Evolutionary conservation across 305 asterid genomes (phyloP), one percentile per base, ranked within the genome.

Genomic region (Rubia balearica): DNA sequence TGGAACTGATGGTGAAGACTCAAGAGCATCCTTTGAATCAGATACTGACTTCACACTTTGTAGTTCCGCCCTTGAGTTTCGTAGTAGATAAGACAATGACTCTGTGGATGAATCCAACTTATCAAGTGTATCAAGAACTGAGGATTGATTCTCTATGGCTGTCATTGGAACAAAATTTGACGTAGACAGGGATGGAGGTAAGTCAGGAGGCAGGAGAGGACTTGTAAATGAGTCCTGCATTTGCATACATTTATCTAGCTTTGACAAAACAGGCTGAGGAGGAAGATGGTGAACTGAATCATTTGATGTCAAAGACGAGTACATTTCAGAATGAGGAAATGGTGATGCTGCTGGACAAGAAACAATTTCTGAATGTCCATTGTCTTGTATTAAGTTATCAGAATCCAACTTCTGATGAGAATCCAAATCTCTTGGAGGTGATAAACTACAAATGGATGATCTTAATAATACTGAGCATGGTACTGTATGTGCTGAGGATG

Each of bases 131-230:
- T 75, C 67, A 19, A 73, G 51, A 21, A 24, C 41, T 41, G 40
- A 49, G 21, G 78, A 72, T 62, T 56, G 38, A 33, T 33, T 33
- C 38, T 33, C 38, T 33, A 3, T 49, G 43, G 65, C 65, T 38
- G 77, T 43, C 14, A 8, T 19, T 41, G 66, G 64, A 38, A 7
- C 40, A 16, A 51, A 64, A 51, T 63, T 71, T 71, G 78, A 72
- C 61, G 71, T 68, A 72, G 79, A 19, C 13, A 74, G 61, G 30
- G 73, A 74, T 48, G 79, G 75, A 5, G 82, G 77, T 65, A 13
- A n/a, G 56, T 83, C 73, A n/a, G 81, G 56, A 30, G 81, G 72
- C 2, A 73, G 72, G 7, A 49, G 57, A 14, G 74, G 5, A 27
- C 30, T 27, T 27, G 30, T 27, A 27, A 40, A 21, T 27, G 67